These are phyloP conservation scores for Venturia oleaginea DNA, from an alignment of 2,329 filamentous ascomycete species.

Conservation along the genomic window DNA sequence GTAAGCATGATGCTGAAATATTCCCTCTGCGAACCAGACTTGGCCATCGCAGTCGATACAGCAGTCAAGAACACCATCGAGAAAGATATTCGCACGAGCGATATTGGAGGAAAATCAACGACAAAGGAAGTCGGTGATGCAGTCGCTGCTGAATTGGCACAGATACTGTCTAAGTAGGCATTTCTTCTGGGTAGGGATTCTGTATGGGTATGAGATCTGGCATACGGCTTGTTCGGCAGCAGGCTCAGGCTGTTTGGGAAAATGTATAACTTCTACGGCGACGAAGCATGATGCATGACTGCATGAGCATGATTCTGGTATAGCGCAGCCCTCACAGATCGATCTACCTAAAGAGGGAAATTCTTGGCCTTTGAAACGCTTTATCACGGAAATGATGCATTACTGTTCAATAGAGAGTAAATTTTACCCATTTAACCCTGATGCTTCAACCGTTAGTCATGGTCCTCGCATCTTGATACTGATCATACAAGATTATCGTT, in stretches of 20 bases:
- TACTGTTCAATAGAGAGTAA: too few species aligned
- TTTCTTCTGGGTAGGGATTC: background rate
- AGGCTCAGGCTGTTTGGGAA: too few species aligned
- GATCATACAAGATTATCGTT: background rate
- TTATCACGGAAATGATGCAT: too few species aligned
- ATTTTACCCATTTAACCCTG: too few species aligned
- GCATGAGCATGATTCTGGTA: background rate
- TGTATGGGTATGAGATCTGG: background rate
- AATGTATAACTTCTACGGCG: too few species aligned
- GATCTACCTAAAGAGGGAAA: too few species aligned
- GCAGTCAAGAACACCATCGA: slow-evolving; percentile 77
- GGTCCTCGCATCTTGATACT: too few species aligned
- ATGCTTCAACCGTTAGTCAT: too few species aligned
- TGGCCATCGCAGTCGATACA: slow-evolving; percentile 71
- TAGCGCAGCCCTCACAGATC: background rate
- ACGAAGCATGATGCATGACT: background rate
- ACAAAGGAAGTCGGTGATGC: slow-evolving; percentile 80
- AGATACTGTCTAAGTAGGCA: slow-evolving; percentile 7
- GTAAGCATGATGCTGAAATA: slow-evolving; percentile 95
- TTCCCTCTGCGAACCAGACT: slow-evolving; percentile 68
- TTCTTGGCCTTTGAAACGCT: too few species aligned
- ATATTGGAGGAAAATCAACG: slow-evolving; percentile 68
- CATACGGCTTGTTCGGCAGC: background rate
- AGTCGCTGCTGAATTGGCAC: slow-evolving; percentile 58
- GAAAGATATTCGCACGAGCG: slow-evolving; percentile 66